Conservation (phyloP, 1,284 basidiomycete genomes). For the Ceratobasidium theobromae region DNA sequence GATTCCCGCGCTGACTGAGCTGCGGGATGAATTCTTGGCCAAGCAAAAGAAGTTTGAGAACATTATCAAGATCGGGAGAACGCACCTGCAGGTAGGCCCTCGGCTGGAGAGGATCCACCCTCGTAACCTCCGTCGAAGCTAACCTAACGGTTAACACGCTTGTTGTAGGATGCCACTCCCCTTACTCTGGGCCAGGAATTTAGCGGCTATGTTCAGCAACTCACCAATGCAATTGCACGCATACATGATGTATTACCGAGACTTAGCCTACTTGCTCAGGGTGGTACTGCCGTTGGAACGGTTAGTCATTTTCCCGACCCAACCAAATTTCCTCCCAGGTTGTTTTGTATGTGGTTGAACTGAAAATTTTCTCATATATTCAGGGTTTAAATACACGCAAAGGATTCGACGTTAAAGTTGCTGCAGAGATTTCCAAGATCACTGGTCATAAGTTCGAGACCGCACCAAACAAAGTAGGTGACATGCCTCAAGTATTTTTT, state of each 20-base stretch:
- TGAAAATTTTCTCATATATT: constrained; percentile 6
- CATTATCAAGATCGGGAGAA: constrained; percentile 99
- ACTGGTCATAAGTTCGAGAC: constrained; percentile 92
- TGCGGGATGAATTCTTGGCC: constrained; percentile 79
- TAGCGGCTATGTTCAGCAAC: constrained; percentile 95
- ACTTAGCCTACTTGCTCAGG: constrained; percentile 90
- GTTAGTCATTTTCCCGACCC: constrained; percentile 50
- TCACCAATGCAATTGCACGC: constrained; percentile 88
- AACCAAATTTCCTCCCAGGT: background rate
- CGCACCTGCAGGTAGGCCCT: constrained; percentile 77
- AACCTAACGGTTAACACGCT: background rate
- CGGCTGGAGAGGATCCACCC: background rate
- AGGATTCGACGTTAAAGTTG: constrained; percentile 95
- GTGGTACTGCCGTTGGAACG: constrained; percentile 98
- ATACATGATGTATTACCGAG: constrained; percentile 84
- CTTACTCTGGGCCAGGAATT: constrained; percentile 99
- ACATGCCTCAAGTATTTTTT: background rate
- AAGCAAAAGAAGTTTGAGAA: constrained; percentile 82
- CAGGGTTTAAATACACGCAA: constrained; percentile 95
- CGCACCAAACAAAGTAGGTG: constrained; percentile 90
- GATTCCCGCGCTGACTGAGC: constrained; percentile 82
- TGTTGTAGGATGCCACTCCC: constrained; percentile 86
- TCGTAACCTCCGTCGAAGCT: background rate
- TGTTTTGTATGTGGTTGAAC: background rate
- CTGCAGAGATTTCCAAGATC: constrained; percentile 87